Conservation (phyloP, 208 protist genomes). For the Trypanosoma vivax region DNA sequence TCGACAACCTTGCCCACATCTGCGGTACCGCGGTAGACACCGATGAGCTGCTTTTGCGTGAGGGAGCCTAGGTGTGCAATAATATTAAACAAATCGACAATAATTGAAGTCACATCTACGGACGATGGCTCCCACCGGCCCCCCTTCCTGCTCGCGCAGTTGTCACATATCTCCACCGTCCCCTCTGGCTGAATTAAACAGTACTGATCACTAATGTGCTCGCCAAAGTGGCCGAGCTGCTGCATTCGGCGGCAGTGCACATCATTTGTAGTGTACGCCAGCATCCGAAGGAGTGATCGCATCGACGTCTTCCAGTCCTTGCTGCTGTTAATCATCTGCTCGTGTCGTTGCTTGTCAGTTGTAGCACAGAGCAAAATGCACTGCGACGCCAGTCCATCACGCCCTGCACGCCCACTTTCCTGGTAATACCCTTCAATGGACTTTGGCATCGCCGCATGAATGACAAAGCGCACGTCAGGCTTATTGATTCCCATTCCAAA, state of each 20-base stretch:
- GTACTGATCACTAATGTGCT: constrained; percentile 59
- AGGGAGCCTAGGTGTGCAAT: constrained; percentile 57
- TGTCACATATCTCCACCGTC: constrained; percentile 64
- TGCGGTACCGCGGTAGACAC: constrained; percentile 59
- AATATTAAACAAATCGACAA: constrained; percentile 65
- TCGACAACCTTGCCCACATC: constrained; percentile 78
- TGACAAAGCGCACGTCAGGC: constrained; percentile 96
- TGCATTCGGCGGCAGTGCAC: constrained; percentile 81
- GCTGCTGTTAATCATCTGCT: constrained; percentile 73
- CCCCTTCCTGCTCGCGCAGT: constrained; percentile 63
- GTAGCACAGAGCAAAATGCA: constrained; percentile 74
- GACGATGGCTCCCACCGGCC: constrained; percentile 47
- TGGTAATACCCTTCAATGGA: constrained; percentile 98
- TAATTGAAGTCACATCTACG: constrained; percentile 32
- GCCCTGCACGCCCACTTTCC: constrained; percentile 94
- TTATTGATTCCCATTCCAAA: constrained; percentile 99
- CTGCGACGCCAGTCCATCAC: constrained; percentile 88
- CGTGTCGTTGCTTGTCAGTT: constrained; percentile 62
- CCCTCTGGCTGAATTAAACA: constrained; percentile 45
- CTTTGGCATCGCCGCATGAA: constrained; percentile 96
- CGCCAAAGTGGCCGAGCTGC: constrained; percentile 83
- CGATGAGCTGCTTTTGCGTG: constrained; percentile 75
- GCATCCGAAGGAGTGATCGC: constrained; percentile 66
- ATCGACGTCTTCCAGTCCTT: constrained; percentile 72
- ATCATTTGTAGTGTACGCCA: constrained; percentile 78